phyloP scores from a whole-genome alignment of 306 rosid species.

The Pterocarpus macrocarpus region DNA sequence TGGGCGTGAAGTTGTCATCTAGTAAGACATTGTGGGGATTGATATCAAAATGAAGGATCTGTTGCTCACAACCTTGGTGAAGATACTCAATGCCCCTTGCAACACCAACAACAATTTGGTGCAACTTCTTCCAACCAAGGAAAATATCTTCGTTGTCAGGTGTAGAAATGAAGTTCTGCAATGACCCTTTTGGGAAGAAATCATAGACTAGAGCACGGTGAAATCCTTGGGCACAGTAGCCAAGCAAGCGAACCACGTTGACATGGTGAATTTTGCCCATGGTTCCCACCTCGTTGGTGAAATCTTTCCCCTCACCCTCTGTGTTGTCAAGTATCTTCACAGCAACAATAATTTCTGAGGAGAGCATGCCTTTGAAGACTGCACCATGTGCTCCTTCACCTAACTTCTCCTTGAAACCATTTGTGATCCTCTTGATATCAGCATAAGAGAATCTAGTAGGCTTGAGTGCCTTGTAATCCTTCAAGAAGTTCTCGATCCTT shows the following conservation, averaged over 20 bases:
- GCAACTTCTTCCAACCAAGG: constrained; percentile 31
- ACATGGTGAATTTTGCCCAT: constrained; percentile 31
- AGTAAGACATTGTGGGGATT: constrained; percentile 24
- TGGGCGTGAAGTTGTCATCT: neutral
- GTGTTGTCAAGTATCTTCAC: constrained; percentile 19
- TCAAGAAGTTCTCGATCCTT: constrained; percentile 14
- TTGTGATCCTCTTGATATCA: constrained; percentile 22
- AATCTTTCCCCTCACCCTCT: constrained; percentile 18
- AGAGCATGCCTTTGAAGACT: constrained; percentile 9
- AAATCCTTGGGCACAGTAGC: constrained; percentile 27
- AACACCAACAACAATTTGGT: constrained; percentile 19
- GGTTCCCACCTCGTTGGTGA: constrained; percentile 23
- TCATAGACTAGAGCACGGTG: constrained; percentile 14
- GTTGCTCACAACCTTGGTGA: constrained; percentile 34
- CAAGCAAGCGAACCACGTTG: constrained; percentile 29
- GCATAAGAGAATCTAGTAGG: constrained; percentile 30
- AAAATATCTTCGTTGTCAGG: neutral
- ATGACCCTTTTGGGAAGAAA: constrained; percentile 17
- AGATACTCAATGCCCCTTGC: constrained; percentile 39
- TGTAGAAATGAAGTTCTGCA: neutral
- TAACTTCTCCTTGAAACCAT: constrained; percentile 1
- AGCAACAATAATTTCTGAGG: constrained; percentile 17
- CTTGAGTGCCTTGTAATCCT: constrained; percentile 27
- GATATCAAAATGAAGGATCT: constrained; percentile 30
- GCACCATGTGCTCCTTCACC: constrained; percentile 33